These are phyloP conservation scores for Didymella keratinophila DNA, from an alignment of 2,329 filamentous ascomycete species.

Conservation along the genomic window DNA sequence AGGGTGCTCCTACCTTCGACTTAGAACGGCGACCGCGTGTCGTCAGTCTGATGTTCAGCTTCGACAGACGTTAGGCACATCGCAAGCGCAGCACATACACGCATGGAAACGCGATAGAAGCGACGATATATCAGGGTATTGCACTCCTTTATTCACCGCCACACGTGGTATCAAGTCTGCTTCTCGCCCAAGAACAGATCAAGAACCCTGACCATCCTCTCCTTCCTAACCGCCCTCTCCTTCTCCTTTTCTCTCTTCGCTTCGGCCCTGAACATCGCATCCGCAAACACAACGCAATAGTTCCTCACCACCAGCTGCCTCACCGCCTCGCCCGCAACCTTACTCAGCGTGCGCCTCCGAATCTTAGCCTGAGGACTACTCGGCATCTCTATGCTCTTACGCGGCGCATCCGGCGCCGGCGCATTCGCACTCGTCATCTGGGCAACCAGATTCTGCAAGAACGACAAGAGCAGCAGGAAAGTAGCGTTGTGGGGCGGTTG, in stretches of 20 bases:
- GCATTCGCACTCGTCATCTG: conserved; percentile 56
- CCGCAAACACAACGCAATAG: conserved; percentile 71
- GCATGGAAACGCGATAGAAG: neutral
- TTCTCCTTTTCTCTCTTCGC: conserved; percentile 57
- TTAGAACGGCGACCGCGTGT: no score
- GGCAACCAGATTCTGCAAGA: conserved; percentile 68
- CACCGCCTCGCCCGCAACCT: conserved; percentile 61
- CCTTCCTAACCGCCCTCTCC: conserved; percentile 67
- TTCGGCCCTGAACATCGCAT: conserved; percentile 64
- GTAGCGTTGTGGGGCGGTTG: conserved; percentile 82
- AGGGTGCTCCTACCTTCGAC: no score
- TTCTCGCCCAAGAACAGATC: conserved; percentile 68
- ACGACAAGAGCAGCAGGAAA: conserved; percentile 85
- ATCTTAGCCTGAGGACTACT: conserved; percentile 48
- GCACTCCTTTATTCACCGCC: neutral
- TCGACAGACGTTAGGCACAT: no score
- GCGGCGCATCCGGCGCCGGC: conserved; percentile 31
- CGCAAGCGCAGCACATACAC: neutral
- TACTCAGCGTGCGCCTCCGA: conserved; percentile 50
- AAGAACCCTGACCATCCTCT: conserved; percentile 70
- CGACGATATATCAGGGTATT: neutral
- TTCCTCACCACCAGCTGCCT: conserved; percentile 67
- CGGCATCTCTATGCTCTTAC: conserved; percentile 40
- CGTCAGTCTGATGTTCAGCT: neutral
- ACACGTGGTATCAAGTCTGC: neutral